These are phyloP conservation scores for Cadophora sp. DNA, from an alignment of 2,329 filamentous ascomycete species.

Conservation along the genomic window DNA sequence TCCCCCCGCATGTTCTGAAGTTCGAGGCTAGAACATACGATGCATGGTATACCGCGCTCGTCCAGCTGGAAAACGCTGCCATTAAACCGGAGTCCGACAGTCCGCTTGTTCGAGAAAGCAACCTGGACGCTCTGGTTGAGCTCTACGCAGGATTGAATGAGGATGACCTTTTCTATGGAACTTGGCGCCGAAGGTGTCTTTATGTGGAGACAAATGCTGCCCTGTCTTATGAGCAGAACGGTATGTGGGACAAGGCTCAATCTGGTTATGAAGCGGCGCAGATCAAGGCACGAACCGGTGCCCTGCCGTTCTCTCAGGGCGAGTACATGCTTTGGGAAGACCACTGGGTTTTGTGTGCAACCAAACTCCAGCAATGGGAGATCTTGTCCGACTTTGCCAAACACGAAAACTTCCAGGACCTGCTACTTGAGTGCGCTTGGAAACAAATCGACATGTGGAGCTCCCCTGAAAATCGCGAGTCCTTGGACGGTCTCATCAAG, in stretches of 20 bases:
- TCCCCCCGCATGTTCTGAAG: slow-evolving; percentile 95
- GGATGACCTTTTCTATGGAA: slow-evolving; percentile 96
- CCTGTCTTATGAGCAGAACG: slow-evolving; percentile 96
- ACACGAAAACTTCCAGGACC: slow-evolving; percentile 97
- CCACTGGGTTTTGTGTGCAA: slow-evolving; percentile 96
- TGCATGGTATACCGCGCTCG: slow-evolving; percentile 94
- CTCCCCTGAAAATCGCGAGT: slow-evolving; percentile 82
- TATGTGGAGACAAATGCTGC: slow-evolving; percentile 98
- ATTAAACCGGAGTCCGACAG: slow-evolving; percentile 83
- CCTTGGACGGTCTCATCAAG: slow-evolving; percentile 92
- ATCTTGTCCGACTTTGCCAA: slow-evolving; percentile 97
- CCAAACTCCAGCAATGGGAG: slow-evolving; percentile 99
- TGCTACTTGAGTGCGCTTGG: slow-evolving; percentile 95
- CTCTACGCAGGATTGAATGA: slow-evolving; percentile 90
- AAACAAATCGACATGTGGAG: slow-evolving; percentile 95
- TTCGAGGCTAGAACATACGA: slow-evolving; percentile 94
- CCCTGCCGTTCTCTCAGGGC: slow-evolving; percentile 93
- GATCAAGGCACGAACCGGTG: slow-evolving; percentile 93
- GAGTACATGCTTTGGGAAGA: slow-evolving; percentile 99
- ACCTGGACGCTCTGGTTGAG: slow-evolving; percentile 93
- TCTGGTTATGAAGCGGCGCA: slow-evolving; percentile 96
- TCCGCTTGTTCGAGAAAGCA: slow-evolving; percentile 85
- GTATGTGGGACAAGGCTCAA: slow-evolving; percentile 99
- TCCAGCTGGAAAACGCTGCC: slow-evolving; percentile 88
- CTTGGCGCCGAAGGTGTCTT: slow-evolving; percentile 92